Percentiles rank a stretch among this genome's conserved stretches.
Conservation (phyloP, 805 yeast species). For the Cyberlindnera xylosilytica region DNA sequence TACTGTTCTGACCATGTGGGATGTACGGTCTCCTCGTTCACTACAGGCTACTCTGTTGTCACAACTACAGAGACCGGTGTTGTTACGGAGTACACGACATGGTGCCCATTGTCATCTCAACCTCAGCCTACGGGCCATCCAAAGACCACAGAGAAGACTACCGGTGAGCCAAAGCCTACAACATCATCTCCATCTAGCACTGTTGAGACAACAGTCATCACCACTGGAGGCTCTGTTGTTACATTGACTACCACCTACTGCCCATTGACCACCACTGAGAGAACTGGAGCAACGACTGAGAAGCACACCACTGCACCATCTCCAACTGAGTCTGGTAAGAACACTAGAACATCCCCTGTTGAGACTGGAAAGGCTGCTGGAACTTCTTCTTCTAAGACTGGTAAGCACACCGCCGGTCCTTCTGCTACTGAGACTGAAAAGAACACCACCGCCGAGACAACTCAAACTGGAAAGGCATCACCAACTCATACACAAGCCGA, state of each 20-base stretch:
- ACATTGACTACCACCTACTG: background rate
- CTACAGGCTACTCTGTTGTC: background rate
- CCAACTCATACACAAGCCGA: background rate
- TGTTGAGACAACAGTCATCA: background rate
- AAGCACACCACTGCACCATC: background rate
- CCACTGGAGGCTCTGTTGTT: background rate
- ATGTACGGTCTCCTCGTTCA: background rate
- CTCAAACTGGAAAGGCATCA: background rate
- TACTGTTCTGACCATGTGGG: background rate
- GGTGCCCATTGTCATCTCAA: background rate
- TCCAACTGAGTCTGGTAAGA: too few species aligned
- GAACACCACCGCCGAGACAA: background rate
- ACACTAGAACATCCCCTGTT: background rate
- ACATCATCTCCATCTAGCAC: background rate
- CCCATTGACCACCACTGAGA: background rate
- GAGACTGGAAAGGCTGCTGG: background rate
- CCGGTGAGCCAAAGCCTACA: background rate
- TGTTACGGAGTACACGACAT: background rate
- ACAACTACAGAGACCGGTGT: background rate
- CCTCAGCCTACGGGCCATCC: too few species aligned
- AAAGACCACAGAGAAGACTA: background rate
- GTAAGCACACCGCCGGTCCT: background rate
- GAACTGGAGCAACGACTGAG: background rate
- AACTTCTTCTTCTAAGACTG: too few species aligned
- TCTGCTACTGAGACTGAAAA: background rate